Conservation (phyloP, 202 grass and related monocot species). For the Schoenoplectus tabernaemontani region DNA sequence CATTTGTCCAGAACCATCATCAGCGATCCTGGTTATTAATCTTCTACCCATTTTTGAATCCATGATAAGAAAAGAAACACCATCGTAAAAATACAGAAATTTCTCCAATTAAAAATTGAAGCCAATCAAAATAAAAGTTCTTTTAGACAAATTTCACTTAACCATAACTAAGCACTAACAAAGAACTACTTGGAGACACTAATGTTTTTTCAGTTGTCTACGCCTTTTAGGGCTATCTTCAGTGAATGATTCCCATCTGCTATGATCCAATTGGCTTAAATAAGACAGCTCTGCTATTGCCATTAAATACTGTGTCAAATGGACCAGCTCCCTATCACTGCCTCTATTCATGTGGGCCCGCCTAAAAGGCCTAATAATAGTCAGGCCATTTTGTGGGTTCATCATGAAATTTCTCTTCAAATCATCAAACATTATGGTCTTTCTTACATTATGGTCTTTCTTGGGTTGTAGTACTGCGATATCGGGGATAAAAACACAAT, state of each 20-base stretch:
- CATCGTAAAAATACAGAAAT: background rate
- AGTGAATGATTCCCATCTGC: slow-evolving; percentile 59
- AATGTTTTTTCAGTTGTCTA: slow-evolving; percentile 32
- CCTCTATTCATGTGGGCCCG: slow-evolving; percentile 61
- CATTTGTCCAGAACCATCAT: too few species aligned
- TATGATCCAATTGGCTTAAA: slow-evolving; percentile 68
- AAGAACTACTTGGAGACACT: background rate
- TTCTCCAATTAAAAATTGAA: slow-evolving; percentile 7
- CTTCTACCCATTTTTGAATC: background rate
- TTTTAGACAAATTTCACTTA: background rate
- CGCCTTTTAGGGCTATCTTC: slow-evolving; percentile 62
- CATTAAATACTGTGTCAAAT: slow-evolving; percentile 80
- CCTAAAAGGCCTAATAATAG: slow-evolving; percentile 71
- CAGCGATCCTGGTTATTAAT: background rate
- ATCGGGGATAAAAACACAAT: background rate
- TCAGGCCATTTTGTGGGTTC: slow-evolving; percentile 94
- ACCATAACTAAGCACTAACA: background rate
- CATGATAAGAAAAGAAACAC: background rate
- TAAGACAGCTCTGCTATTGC: slow-evolving; percentile 73
- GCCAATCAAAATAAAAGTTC: slow-evolving; percentile 6
- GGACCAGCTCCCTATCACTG: slow-evolving; percentile 58
- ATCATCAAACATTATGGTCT: slow-evolving; percentile 99
- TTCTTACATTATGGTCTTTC: slow-evolving; percentile 87
- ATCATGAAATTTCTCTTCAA: slow-evolving; percentile 86
- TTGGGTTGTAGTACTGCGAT: slow-evolving; percentile 77